These are phyloP conservation scores for Pseudogymnoascus sp. DNA, from an alignment of 2,329 filamentous ascomycete species.

Conservation along the genomic window DNA sequence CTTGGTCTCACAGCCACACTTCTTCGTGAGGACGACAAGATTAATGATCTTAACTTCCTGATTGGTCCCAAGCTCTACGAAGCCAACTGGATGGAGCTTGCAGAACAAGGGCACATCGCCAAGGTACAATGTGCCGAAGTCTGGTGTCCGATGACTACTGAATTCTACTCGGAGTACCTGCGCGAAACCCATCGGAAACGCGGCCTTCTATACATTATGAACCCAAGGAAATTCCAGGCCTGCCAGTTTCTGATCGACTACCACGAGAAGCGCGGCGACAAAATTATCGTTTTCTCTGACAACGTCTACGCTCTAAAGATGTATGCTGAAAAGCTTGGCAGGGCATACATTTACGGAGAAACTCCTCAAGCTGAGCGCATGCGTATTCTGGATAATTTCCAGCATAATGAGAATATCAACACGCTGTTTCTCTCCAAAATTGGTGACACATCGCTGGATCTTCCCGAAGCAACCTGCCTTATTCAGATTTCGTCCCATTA, in stretches of 20 bases:
- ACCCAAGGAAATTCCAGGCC: constrained; percentile 91
- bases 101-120: constrained; percentile 92
- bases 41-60: constrained; percentile 91
- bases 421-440: constrained; percentile 97
- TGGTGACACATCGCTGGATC: constrained; percentile 92
- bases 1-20: constrained; percentile 89
- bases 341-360: constrained; percentile 85
- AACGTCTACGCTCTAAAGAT: constrained; percentile 87
- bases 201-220: constrained; percentile 84
- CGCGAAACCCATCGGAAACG: constrained; percentile 58
- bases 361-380: constrained; percentile 81
- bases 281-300: constrained; percentile 97
- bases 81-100: constrained; percentile 98
- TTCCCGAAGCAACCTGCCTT: constrained; percentile 91
- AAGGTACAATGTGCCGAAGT: constrained; percentile 97
- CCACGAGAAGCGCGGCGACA: constrained; percentile 88
- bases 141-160: constrained; percentile 98
- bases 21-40: constrained; percentile 95
- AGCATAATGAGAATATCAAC: constrained; percentile 81
- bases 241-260: constrained; percentile 98
- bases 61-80: constrained; percentile 97
- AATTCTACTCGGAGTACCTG: constrained; percentile 94
- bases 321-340: constrained; percentile 75
- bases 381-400: constrained; percentile 85
- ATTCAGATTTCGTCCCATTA: constrained; percentile 98